phyloP scores from a whole-genome alignment of 1,284 basidiomycete genomes.

The Vanrija sp. region DNA sequence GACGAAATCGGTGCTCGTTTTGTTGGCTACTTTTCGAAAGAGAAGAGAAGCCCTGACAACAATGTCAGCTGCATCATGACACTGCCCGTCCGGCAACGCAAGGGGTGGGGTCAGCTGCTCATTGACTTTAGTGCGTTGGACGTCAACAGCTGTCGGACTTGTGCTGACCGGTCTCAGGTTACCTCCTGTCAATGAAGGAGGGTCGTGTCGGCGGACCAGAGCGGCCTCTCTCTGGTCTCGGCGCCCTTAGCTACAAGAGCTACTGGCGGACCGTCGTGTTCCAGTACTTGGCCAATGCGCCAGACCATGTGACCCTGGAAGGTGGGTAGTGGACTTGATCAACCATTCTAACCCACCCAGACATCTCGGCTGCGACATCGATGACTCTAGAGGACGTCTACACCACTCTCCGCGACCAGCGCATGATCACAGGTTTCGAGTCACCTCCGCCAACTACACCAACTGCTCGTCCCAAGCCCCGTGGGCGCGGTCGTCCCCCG shows the following conservation, averaged over 20 bases:
- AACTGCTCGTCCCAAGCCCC: background rate
- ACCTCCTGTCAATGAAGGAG: constrained; percentile 93
- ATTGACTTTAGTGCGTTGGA: constrained; percentile 87
- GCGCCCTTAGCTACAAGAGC: constrained; percentile 84
- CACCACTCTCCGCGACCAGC: constrained; percentile 68
- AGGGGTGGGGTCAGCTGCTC: constrained; percentile 89
- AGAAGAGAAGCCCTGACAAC: constrained; percentile 92
- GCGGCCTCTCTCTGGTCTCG: constrained; percentile 84
- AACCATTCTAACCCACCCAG: constrained; percentile 51
- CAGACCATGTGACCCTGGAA: constrained; percentile 64
- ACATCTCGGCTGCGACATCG: constrained; percentile 78
- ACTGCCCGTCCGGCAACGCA: constrained; percentile 85
- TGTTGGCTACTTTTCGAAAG: constrained; percentile 98
- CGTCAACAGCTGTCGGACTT: background rate
- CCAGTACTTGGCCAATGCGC: constrained; percentile 62
- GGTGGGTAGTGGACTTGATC: constrained; percentile 54
- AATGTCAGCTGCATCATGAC: constrained; percentile 99
- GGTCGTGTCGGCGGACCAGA: constrained; percentile 81
- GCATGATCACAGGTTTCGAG: constrained; percentile 60
- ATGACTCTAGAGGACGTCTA: constrained; percentile 90
- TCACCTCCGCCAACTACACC: background rate
- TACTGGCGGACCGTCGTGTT: constrained; percentile 95
- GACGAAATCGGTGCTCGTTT: constrained; percentile 89
- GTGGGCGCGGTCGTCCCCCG: constrained; percentile 14
- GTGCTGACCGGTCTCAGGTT: constrained; percentile 59